Base-by-base conservation (phyloP, 768 basidiomycete species). In the Atractiella rhizophila region DNA sequence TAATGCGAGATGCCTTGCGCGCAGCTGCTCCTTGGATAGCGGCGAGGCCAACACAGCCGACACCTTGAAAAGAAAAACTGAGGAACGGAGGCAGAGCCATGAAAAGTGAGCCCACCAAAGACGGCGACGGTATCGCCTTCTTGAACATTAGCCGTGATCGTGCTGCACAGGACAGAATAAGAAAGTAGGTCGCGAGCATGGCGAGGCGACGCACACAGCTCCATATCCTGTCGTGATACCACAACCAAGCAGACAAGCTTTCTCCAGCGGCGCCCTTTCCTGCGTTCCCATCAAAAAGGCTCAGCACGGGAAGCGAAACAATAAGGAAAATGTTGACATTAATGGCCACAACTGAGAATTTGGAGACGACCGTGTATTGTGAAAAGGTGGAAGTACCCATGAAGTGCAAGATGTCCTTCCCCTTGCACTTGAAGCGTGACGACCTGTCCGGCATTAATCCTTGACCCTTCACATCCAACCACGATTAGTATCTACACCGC, bases 371-470 rank as follows among this genome's bases (percentile, higher is more conserved):
- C 7, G 91, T 55, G 65, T 96, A 98, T 58, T 96, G 86, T n/a
- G 88, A 91, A 65, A 98, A 98, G 2, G 91, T 88, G 25, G 88
- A 96, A 21, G 77, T 82, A 31, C 91, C 91, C 91, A 96, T 98
- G 54, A 98, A 98, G 59, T 96, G 88, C 56, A 73, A 66, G 51
- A 98, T 68, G 34, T 73, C 66, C 60, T 88, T 63, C 25, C 86
- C 91, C 43, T 77, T 78, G 61, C 73, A 70, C 37, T 71, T 75
- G 72, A 98, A 98, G 36, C 91, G 80, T 37, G 66, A 67, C 9
- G 73, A 74, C 40, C 68, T 71, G 54, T 96, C 83, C 26, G 88
- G 81, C 86, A 98, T 91, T 19, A 88, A 56, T 40, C 91, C 91
- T 56, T 78, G 68, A 13, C 91, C 91, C n/a, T n/a, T n/a, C n/a